Evolutionary conservation across 2,329 filamentous ascomycete species (phyloP), one percentile per base, ranked within the genome.

Genomic region (Teratosphaeria viscida): DNA sequence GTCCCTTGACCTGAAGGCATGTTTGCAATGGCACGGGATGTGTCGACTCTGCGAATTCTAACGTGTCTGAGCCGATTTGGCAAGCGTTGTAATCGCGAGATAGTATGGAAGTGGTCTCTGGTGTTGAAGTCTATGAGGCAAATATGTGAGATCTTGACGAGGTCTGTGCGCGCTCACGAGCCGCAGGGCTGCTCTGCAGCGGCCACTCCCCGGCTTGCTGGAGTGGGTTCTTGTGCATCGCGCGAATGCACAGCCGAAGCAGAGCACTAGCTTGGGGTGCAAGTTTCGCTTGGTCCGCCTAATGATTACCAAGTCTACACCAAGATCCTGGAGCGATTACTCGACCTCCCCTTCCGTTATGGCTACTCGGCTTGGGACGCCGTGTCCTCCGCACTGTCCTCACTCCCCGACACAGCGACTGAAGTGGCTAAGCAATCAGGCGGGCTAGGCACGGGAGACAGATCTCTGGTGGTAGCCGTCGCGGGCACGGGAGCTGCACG

Each of bases 1-100:
- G 77, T 58, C 68, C 78, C 78, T 74, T 73, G 70, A 71, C 78
- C 78, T 69, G 78, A 79, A 70, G 77, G 77, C 78, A 80, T 80
- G 11, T 34, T 55, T 32, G 53, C 53, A 19, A 23, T 55, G 5
- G 10, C n/a, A 10, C 12, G 16, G 32, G 11, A 19, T 56, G 2
- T 27, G 37, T 23, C 23, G 55, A 11, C 6, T 16, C 7, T 16
- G 32, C 35, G 32, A 6, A 2, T 47, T n/a, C 1, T 29, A 12
- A 34, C 7, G 55, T 32, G 16, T 23, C 16, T 3, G 12, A 10
- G 16, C 37, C 16, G 37, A 3, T 14, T 5, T 14, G 14, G 37
- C 37, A 43, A 14, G 12, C 16, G 37, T 43, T 5, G 14, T n/a
- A 49, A 7, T 23, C 43, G 6, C 16, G 16, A 49, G 8, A 23